Evolutionary conservation across 441 rosid species (phyloP), one percentile per base, ranked within the genome.

Genomic region (Erodium trifolium): DNA sequence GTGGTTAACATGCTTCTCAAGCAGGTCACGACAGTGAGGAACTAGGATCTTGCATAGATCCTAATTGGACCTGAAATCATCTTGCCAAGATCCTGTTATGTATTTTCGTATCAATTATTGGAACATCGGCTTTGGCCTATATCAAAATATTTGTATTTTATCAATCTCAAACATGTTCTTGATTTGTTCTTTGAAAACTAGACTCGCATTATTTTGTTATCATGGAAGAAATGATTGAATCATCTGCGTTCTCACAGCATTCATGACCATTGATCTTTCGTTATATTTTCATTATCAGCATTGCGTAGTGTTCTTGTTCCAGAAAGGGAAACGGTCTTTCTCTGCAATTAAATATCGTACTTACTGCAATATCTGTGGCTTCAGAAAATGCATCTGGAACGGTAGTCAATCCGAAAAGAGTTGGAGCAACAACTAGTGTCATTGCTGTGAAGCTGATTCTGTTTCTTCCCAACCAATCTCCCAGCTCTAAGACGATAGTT

Each of bases 1-100:
- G 92, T 85, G 0, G 87, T 87, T 35, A 83, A 79, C 49, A 86
- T 93, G 95, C 95, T 91, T 74, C 81, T 86, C 76, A 84, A 80
- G 80, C 84, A 82, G 23, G 89, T 74, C 3, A 88, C 96, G 59
- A 81, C 93, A 0, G 93, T 86, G 78, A 88, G 77, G 84, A 86
- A 78, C 82, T 88, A 84, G 80, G 72, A 66, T 67, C 71, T 51
- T 69, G 57, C 12, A 18, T 13, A 59, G 43, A 69, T 41, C 41
- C 27, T 23, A 23, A 23, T 23, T 23, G 27, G 27, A 45, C 51
- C 51, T 13, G 8, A 45, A 45, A 45, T 45, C 13, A 7, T 45
- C 51, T 8, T 2, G 2, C 11, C 11, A 45, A 45, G 13, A 7
- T 45, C 8, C 3, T 45, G 0, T 45, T 45, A 0, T 45, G 11